phyloP scores from a whole-genome alignment of 2,329 filamentous ascomycete genomes.

The Trichophyton verrucosum region DNA sequence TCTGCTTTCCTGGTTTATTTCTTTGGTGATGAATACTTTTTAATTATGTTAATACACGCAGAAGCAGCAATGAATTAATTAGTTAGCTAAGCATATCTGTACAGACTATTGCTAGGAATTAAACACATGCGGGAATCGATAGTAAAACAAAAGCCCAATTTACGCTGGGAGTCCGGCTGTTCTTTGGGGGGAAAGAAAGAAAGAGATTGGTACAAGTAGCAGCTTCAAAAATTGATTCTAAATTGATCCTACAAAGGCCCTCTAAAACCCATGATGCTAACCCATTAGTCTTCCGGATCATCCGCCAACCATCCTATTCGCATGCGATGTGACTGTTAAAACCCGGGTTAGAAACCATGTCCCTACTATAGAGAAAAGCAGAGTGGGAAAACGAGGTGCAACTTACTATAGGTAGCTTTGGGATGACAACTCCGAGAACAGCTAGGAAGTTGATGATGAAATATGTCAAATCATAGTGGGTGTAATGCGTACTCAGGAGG shows the following conservation, averaged over 20 bases:
- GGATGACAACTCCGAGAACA: conserved; percentile 83
- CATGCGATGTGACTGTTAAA: conserved; percentile 58
- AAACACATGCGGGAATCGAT: neutral
- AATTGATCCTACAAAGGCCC: neutral
- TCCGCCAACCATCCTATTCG: conserved; percentile 63
- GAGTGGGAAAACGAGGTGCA: neutral
- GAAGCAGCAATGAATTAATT: neutral
- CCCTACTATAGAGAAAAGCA: neutral
- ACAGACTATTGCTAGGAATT: neutral
- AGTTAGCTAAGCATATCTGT: neutral
- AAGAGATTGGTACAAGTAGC: neutral
- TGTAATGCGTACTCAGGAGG: conserved; percentile 95
- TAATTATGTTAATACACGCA: neutral
- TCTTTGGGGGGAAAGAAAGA: neutral
- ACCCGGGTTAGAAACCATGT: conserved; percentile 10
- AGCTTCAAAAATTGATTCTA: conserved; percentile 5
- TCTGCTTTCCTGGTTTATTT: neutral
- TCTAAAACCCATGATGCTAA: neutral
- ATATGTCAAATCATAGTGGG: conserved; percentile 92
- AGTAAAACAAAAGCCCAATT: neutral
- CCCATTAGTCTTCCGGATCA: conserved; percentile 39
- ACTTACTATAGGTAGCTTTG: conserved; percentile 88
- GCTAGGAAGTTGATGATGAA: conserved; percentile 96
- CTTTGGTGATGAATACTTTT: neutral
- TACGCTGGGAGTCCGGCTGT: neutral